Percentiles rank a stretch among this genome's conserved stretches.
Evolutionary conservation across 148 eudicot genomes (phyloP).

Genomic region (Dysphania ambrosioides): DNA sequence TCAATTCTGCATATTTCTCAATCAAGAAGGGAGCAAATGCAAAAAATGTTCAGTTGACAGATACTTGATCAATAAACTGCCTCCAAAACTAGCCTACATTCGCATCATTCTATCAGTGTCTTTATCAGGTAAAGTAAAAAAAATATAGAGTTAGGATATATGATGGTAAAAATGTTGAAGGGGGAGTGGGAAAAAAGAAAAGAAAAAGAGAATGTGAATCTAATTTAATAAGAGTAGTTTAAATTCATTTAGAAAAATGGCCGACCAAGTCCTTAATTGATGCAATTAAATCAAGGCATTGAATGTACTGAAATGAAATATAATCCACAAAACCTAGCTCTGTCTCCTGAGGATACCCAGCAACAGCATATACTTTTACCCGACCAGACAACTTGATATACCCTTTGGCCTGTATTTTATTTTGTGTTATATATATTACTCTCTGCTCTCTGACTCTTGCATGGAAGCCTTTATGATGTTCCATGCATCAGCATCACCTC

Average conservation of each 20-base stretch:
- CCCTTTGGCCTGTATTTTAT: not conserved
- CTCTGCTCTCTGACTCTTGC: conserved; percentile 13
- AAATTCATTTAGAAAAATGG: conserved; percentile 6
- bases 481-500: conserved; percentile 12
- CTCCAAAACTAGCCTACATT: conserved; percentile 9
- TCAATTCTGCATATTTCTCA: conserved; percentile 18
- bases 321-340: not conserved
- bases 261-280: conserved; percentile 23
- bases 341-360: conserved; percentile 4
- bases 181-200: not conserved
- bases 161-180: no score
- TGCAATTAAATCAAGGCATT: conserved; percentile 26
- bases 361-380: conserved; percentile 16
- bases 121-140: not conserved
- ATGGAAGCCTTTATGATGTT: conserved; percentile 5
- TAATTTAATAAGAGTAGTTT: not conserved
- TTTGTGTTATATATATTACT: not conserved
- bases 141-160: no score
- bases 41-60: conserved; percentile 22
- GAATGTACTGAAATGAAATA: conserved; percentile 16
- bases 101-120: not conserved
- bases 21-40: conserved; percentile 19
- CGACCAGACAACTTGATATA: conserved; percentile 15
- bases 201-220: not conserved
- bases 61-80: conserved; percentile 8